Conservation (phyloP, 176 grass and related monocot genomes). For the Hordeum marinum region DNA sequence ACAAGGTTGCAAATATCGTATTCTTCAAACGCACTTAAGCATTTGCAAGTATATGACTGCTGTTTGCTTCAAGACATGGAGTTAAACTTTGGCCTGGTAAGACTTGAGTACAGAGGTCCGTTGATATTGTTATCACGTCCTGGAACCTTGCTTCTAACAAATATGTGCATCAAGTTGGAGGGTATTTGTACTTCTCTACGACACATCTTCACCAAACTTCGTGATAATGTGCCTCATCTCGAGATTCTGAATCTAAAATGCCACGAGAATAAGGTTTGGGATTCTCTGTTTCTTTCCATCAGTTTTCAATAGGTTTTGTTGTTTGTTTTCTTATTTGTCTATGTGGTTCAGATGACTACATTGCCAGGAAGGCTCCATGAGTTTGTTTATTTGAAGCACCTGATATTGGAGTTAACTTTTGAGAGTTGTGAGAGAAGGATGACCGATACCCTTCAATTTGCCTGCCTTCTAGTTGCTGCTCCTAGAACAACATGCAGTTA, state of each 20-base stretch:
- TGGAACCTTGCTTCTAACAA: neutral
- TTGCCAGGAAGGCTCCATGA: neutral
- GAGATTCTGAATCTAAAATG: neutral
- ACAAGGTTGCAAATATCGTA: no score
- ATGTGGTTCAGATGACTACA: neutral
- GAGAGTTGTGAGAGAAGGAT: no score
- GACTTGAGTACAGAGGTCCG: neutral
- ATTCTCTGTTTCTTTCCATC: neutral
- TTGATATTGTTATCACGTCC: neutral
- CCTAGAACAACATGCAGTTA: no score
- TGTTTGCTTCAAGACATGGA: no score
- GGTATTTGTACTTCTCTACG: neutral
- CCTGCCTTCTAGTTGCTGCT: neutral
- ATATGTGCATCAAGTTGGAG: neutral
- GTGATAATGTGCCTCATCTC: neutral
- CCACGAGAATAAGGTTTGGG: neutral
- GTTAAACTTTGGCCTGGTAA: neutral
- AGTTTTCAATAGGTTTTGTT: neutral
- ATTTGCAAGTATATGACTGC: no score
- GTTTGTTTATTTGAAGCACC: neutral
- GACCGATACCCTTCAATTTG: neutral
- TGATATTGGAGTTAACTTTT: neutral
- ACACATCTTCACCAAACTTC: neutral
- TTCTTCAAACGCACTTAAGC: no score
- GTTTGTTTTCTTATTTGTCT: neutral